Base-by-base conservation (phyloP, 2,329 filamentous ascomycete genomes). In the Trichophyton rubrum region DNA sequence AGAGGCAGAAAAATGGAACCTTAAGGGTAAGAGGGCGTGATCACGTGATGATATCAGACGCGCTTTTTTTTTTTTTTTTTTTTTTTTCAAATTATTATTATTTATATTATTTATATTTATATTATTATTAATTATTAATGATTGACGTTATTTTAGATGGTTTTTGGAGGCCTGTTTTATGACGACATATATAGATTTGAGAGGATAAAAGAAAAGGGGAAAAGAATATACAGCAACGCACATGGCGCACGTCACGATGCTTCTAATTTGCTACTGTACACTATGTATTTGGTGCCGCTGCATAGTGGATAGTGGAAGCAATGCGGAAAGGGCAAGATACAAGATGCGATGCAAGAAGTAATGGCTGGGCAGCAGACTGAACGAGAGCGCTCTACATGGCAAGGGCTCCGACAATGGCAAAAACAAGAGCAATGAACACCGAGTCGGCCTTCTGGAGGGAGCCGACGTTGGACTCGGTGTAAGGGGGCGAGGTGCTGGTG, bases 381-480 rank as follows among this genome's bases (percentile, higher is more conserved):
- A 33, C 5, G 15, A 20, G 17, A 53, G 33, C 33, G 33, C 33
- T 49, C 70, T 68, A 76, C 64, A 76, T 65, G 35, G 72, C 68
- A 51, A 72, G 72, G 49, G 74, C 70, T 45, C 74, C 75, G 38
- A 74, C 66, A 61, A 76, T 73, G n/a, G 74, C 69, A 45, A 72
- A 73, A 49, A 74, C 71, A 56, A 70, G 72, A 58, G 75, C 70
- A 6, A 71, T 70, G 55, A 70, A 70, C 35, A 70, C 68, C 38
- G 73, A 72, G 55, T 72, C 68, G 38, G 72, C 70, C 38, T 70
- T 68, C 61, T 69, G 68, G 27, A 70, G 68, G 8, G 68, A 67
- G 30, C 67, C 69, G 57, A 68, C 65, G 40, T 66, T 65, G 11
- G 62, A 66, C 33, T 65, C 63, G 15, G 64, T 62, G 56, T 67